Evolutionary conservation across 2,329 filamentous ascomycete genomes (phyloP).

Genomic region (Ophiosphaerella herpotricha): DNA sequence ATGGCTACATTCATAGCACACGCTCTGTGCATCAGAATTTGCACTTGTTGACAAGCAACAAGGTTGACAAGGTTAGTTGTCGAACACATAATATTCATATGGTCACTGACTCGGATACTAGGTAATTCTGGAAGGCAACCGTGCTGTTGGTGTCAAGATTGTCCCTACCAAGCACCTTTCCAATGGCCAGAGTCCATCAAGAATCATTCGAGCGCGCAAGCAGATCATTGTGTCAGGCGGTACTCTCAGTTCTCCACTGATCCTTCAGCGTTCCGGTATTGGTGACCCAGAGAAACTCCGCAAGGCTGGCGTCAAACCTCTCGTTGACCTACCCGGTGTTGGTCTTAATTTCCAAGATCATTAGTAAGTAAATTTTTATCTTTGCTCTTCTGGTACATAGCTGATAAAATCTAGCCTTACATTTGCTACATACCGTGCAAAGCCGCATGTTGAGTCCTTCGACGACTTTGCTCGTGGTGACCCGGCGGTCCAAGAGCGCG

Average conservation of each 20-base stretch:
- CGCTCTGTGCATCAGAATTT: constrained; percentile 71
- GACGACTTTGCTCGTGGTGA: constrained; percentile 79
- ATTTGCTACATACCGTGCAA: constrained; percentile 72
- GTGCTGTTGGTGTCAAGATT: constrained; percentile 72
- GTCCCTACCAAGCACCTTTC: constrained; percentile 72
- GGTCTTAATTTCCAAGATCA: constrained; percentile 79
- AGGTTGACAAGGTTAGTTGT: constrained; percentile 65
- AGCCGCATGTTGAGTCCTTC: constrained; percentile 76
- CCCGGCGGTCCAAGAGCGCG: constrained; percentile 71
- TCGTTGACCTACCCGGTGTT: constrained; percentile 73
- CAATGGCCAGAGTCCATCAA: constrained; percentile 56
- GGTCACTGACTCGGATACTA: neutral
- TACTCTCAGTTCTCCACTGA: constrained; percentile 73
- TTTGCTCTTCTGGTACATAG: neutral
- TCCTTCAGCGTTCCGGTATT: constrained; percentile 76
- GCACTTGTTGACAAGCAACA: constrained; percentile 75
- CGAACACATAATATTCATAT: neutral
- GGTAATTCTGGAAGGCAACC: constrained; percentile 72
- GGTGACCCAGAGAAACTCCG: constrained; percentile 74
- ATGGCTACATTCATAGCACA: constrained; percentile 78
- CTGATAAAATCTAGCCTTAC: constrained; percentile 53
- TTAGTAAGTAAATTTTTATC: constrained; percentile 47
- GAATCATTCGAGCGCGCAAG: constrained; percentile 70
- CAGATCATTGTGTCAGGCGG: constrained; percentile 75
- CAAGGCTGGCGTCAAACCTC: constrained; percentile 68